Conservation (phyloP, 2,329 filamentous ascomycete species). For the Aspergillus aculeatinus region DNA sequence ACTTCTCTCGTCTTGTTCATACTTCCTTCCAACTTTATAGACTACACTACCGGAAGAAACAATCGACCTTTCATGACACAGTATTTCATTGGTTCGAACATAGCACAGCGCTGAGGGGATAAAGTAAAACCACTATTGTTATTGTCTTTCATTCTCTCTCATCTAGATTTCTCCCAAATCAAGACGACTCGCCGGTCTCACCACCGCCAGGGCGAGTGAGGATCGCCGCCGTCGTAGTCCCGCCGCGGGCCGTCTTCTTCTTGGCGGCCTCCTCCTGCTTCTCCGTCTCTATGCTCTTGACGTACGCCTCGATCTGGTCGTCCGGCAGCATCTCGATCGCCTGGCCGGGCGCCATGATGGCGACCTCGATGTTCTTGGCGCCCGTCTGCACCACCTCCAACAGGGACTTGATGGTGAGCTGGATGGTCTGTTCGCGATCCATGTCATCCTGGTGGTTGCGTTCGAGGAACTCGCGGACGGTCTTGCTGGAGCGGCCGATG, state of each 20-base stretch:
- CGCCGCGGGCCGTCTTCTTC: conserved; percentile 75
- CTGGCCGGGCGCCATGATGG: conserved; percentile 93
- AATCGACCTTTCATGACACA: neutral
- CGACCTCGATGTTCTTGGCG: conserved; percentile 99
- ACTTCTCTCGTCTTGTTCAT: neutral
- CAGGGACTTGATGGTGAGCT: conserved; percentile 95
- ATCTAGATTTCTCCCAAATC: conserved; percentile 18
- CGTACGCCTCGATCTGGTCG: conserved; percentile 94
- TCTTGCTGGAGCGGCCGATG: conserved; percentile 97
- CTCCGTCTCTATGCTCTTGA: conserved; percentile 98
- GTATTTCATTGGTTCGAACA: conserved; percentile 11
- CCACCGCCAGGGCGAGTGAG: conserved; percentile 60
- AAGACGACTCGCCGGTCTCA: conserved; percentile 25
- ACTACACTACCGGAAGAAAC: neutral
- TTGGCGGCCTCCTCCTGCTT: conserved; percentile 98
- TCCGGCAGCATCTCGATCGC: conserved; percentile 88
- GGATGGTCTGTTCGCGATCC: conserved; percentile 93
- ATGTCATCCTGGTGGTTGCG: conserved; percentile 98
- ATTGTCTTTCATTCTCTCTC: neutral
- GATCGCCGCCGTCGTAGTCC: conserved; percentile 61
- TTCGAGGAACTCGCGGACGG: conserved; percentile 96
- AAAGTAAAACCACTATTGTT: conserved; percentile 7
- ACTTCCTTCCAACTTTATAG: neutral
- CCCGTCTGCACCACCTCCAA: conserved; percentile 98
- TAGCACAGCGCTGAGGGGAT: conserved; percentile 21